Evolutionary conservation across 176 grass and related monocot genomes (phyloP).

Genomic region (Avena insularis): DNA sequence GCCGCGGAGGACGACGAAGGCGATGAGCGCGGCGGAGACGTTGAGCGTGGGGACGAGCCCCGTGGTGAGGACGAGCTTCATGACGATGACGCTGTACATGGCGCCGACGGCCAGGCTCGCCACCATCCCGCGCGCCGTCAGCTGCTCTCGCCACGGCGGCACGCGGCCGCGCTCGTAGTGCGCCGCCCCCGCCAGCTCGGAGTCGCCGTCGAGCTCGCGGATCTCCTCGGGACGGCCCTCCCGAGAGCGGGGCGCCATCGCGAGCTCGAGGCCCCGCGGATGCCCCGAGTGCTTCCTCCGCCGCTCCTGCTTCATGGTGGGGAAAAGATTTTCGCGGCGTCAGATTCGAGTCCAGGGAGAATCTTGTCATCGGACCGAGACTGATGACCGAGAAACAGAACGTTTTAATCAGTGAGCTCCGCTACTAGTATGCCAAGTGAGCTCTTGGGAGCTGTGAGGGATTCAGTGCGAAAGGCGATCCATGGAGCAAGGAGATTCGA

Average conservation of each 20-base stretch:
- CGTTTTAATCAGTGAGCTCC: neutral
- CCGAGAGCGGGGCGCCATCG: slow-evolving; percentile 19
- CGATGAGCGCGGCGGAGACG: slow-evolving; percentile 90
- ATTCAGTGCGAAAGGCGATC: slow-evolving; percentile 30
- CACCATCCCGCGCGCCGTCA: slow-evolving; percentile 78
- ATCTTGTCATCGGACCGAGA: neutral
- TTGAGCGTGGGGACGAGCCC: slow-evolving; percentile 95
- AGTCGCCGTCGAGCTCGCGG: neutral
- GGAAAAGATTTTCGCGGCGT: slow-evolving; percentile 36
- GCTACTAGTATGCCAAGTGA: neutral
- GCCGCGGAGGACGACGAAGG: slow-evolving; percentile 81
- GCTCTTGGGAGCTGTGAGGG: neutral
- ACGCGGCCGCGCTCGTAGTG: slow-evolving; percentile 22
- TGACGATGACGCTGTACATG: slow-evolving; percentile 92
- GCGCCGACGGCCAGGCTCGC: slow-evolving; percentile 74
- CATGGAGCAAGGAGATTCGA: slow-evolving; percentile 18
- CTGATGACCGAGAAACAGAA: neutral
- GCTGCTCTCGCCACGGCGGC: slow-evolving; percentile 74
- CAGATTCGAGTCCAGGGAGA: slow-evolving; percentile 39
- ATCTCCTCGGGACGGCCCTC: slow-evolving; percentile 31
- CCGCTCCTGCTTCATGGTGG: slow-evolving; percentile 52
- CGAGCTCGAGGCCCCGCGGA: slow-evolving; percentile 37
- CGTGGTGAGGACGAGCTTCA: slow-evolving; percentile 88
- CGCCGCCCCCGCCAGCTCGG: slow-evolving; percentile 24
- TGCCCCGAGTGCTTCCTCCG: slow-evolving; percentile 41